Percentiles rank a stretch among this genome's conserved stretches.
phyloP scores from a whole-genome alignment of 129 eudicot species.

The Tagetes patula region DNA sequence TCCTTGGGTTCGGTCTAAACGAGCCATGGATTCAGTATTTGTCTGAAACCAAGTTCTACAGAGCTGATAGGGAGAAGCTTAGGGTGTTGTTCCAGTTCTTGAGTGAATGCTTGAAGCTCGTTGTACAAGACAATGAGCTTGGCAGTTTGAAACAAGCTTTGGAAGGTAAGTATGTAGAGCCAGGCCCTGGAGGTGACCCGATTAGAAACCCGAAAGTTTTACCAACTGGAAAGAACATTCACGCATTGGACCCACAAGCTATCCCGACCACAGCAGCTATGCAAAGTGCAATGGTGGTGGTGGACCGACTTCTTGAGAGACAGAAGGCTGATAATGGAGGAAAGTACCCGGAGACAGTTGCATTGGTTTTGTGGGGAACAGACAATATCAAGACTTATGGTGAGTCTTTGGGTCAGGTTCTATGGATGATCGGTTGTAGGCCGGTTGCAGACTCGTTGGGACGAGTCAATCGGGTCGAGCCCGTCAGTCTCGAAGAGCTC shows the following conservation, averaged over 20 bases:
- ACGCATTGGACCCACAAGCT: constrained; percentile 96
- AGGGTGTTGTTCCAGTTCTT: constrained; percentile 67
- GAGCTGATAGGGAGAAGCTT: constrained; percentile 90
- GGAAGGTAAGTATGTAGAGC: constrained; percentile 94
- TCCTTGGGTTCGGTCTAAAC: constrained; percentile 84
- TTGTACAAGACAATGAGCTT: constrained; percentile 86
- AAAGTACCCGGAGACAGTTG: constrained; percentile 91
- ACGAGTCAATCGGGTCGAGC: constrained; percentile 84
- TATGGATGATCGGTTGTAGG: constrained; percentile 96
- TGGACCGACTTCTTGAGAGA: constrained; percentile 90
- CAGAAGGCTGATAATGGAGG: constrained; percentile 98
- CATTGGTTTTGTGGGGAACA: constrained; percentile 98
- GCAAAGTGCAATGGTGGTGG: constrained; percentile 94
- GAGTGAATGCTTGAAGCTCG: constrained; percentile 80
- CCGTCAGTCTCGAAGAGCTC: constrained; percentile 92
- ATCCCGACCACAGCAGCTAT: constrained; percentile 97
- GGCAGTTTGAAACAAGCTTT: constrained; percentile 93
- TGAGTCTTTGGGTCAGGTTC: constrained; percentile 94
- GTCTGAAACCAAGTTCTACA: constrained; percentile 74
- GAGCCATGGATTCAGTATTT: constrained; percentile 95
- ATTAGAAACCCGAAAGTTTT: constrained; percentile 95
- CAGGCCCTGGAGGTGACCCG: constrained; percentile 99
- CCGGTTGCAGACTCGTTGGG: constrained; percentile 87
- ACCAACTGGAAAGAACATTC: constrained; percentile 96
- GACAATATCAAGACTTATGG: constrained; percentile 98